A percentile compares a stretch with the other conserved stretches of the same genome.
phyloP scores from a whole-genome alignment of 768 basidiomycete species.

The Suillus paluster region DNA sequence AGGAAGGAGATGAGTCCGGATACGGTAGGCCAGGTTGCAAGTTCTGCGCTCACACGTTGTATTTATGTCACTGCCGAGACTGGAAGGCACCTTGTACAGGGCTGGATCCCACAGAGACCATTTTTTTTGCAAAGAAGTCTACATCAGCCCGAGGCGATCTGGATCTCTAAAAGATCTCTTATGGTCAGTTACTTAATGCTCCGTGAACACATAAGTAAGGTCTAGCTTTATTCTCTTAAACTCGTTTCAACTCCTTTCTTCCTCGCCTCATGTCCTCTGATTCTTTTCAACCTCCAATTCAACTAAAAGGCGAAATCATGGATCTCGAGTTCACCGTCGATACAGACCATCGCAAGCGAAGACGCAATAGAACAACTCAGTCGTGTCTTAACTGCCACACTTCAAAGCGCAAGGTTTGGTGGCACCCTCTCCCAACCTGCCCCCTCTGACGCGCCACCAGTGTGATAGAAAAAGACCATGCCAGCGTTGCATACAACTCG shows the following conservation, averaged over 20 bases:
- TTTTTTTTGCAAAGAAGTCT: constrained; percentile 36
- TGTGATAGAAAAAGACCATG: constrained; percentile 94
- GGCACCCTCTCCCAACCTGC: constrained; percentile 3
- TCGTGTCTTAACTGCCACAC: constrained; percentile 90
- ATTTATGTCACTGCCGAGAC: constrained; percentile 42
- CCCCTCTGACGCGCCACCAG: constrained; percentile 41
- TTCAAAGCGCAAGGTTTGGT: constrained; percentile 84
- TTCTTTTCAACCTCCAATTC: constrained; percentile 54
- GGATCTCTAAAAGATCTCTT: constrained; percentile 42
- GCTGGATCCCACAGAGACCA: constrained; percentile 39
- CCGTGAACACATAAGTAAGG: constrained; percentile 63
- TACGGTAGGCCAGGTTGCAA: constrained; percentile 15
- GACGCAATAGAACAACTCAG: constrained; percentile 91
- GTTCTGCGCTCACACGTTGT: constrained; percentile 39
- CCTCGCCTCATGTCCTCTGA: constrained; percentile 52
- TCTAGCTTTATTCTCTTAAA: constrained; percentile 50
- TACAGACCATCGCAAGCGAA: constrained; percentile 79
- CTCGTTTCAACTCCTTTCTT: constrained; percentile 49
- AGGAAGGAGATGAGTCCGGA: constrained; percentile 29
- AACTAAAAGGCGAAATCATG: constrained; percentile 78
- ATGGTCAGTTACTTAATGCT: constrained; percentile 59
- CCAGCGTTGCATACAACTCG: constrained; percentile 87
- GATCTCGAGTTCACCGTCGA: constrained; percentile 77
- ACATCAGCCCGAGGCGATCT: constrained; percentile 49
- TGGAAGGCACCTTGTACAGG: constrained; percentile 36